Percentiles rank a stretch among this genome's conserved stretches.
Conservation (phyloP, 1,284 basidiomycete species). For the Ceratobasidium sp. region DNA sequence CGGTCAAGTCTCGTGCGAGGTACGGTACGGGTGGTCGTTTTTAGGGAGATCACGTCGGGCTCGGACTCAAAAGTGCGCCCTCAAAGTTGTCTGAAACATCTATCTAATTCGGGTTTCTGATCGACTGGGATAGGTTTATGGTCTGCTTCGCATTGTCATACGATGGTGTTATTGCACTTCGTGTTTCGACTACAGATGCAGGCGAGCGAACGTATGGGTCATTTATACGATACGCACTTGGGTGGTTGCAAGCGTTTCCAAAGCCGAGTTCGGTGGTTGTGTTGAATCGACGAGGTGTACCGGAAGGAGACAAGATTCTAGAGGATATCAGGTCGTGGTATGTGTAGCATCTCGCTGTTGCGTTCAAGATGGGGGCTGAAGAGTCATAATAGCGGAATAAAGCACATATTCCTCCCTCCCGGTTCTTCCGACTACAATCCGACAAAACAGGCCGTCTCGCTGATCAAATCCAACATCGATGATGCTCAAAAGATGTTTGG, state of each 20-base stretch:
- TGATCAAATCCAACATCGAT: background rate
- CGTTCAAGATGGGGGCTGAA: background rate
- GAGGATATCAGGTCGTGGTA: background rate
- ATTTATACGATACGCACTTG: slow-evolving; percentile 1
- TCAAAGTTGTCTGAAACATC: background rate
- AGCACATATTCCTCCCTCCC: slow-evolving; percentile 7
- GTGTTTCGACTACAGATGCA: background rate
- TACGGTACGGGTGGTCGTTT: slow-evolving; percentile 17
- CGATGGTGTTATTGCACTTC: background rate
- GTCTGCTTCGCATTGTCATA: slow-evolving; percentile 2
- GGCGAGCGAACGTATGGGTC: background rate
- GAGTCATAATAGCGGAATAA: background rate
- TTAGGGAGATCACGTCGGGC: slow-evolving; percentile 1
- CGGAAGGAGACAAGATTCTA: background rate
- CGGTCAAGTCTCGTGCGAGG: slow-evolving; percentile 18
- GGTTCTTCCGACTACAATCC: slow-evolving; percentile 23
- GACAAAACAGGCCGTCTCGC: slow-evolving; percentile 10
- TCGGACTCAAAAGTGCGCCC: background rate
- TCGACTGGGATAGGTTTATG: background rate
- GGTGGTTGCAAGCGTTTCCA: slow-evolving; percentile 5
- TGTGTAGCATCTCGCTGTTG: background rate
- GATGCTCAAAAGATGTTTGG: background rate
- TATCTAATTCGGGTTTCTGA: background rate
- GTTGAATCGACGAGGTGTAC: background rate
- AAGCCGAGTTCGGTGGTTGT: background rate